phyloP scores from a whole-genome alignment of 257 asterid genomes.

The Solanum rostratum region DNA sequence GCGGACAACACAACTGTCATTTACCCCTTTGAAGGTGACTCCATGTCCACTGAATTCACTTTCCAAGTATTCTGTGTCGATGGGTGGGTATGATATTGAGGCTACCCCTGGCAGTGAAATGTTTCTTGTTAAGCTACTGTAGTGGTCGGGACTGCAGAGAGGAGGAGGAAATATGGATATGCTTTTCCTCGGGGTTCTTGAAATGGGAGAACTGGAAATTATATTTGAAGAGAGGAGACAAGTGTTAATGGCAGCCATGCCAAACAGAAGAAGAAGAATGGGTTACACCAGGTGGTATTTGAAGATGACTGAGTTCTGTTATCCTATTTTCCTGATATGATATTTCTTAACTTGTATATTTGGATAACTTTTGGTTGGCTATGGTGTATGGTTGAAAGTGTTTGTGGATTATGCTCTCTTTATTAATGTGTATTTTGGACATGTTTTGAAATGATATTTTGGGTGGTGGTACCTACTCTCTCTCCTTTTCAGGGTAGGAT shows the following conservation, averaged over 20 bases:
- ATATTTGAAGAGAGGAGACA: constrained; percentile 3
- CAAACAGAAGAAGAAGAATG: neutral
- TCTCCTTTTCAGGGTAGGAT: neutral
- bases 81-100: constrained; percentile 11
- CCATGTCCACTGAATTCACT: constrained; percentile 32
- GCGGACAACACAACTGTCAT: constrained; percentile 32
- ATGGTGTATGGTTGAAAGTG: constrained; percentile 3
- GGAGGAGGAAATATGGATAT: neutral
- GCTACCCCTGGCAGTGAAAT: constrained; percentile 19
- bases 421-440: neutral
- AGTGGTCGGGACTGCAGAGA: neutral
- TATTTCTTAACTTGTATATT: neutral
- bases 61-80: constrained; percentile 22
- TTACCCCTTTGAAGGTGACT: constrained; percentile 33
- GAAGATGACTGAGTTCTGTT: neutral
- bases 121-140: constrained; percentile 9
- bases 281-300: neutral
- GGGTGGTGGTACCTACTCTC: neutral
- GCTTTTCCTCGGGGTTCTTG: neutral
- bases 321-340: neutral
- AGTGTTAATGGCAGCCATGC: constrained; percentile 18
- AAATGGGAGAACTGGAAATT: constrained; percentile 1
- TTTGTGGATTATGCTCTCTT: neutral
- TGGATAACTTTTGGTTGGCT: constrained; percentile 22
- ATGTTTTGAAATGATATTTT: neutral